Base-by-base conservation (phyloP, 1,139 yeast species). In the Geotrichum histeridarum region DNA sequence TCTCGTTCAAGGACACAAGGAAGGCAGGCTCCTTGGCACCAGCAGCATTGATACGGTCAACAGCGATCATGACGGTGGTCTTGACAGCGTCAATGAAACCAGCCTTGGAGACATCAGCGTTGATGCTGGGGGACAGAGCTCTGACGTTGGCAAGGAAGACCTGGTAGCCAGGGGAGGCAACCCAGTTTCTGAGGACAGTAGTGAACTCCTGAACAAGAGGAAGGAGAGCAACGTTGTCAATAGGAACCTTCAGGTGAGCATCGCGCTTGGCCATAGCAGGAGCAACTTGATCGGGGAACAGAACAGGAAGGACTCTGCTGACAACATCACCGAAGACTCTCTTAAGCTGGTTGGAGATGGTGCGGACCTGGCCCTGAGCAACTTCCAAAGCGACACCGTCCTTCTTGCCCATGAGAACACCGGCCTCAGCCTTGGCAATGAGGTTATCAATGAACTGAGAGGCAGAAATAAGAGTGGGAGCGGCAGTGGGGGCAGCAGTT, bases 191-290 rank as follows among this genome's bases (percentile, higher is more conserved):
- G 37, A 54, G 51, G 32, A 42, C 42, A 4, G n/a, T 39, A 30
- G 53, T 48, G 27, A 53, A 53, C 49, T 54, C 57, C 35, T 53
- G 48, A 39, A 54, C 57, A 27, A 55, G 51, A 18, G 49, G 49
- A 11, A 53, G 44, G 12, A 42, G 43, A 35, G 51, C 54, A 42
- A 31, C 31, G 22, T 42, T 46, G 22, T 48, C 42, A 35, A 30
- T 51, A 32, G 54, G 46, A 17, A 47, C 39, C 14, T 42, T 44
- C 18, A 51, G 51, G 43, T 9, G 17, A 32, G 48, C 37, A 33
- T 42, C 45, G 27, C 15, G 36, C 17, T 48, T 42, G 4, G 31
- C 36, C 14, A 32, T 35, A 12, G 14, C n/a, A n/a, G n/a, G n/a
- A n/a, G n/a, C n/a, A n/a, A n/a, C n/a, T n/a, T n/a, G n/a, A n/a